Conservation (phyloP, 495 filamentous ascomycete species). For the Annulohypoxylon moriforme region DNA sequence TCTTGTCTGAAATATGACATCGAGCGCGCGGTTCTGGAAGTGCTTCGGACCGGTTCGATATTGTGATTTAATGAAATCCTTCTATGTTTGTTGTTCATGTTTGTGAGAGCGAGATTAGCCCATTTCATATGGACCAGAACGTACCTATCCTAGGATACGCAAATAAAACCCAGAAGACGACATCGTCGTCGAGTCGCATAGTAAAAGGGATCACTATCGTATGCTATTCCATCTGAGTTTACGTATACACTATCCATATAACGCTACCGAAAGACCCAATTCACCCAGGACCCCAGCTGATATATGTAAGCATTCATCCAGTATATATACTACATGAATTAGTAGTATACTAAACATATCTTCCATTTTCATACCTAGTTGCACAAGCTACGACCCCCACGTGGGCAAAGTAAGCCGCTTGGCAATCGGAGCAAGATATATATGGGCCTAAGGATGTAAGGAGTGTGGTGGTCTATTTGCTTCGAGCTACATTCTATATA, state of each 20-base stretch:
- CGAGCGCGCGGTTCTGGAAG: constrained; percentile 43
- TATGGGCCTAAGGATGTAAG: neutral
- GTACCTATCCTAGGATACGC: constrained; percentile 8
- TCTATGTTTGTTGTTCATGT: constrained; percentile 6
- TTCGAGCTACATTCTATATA: neutral
- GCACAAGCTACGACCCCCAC: neutral
- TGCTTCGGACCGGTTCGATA: constrained; percentile 44
- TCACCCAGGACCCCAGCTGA: neutral
- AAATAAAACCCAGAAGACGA: neutral
- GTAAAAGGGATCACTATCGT: neutral
- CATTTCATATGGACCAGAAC: constrained; percentile 14
- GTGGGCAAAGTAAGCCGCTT: neutral
- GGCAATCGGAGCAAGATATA: neutral
- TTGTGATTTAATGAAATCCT: constrained; percentile 36
- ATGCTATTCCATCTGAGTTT: neutral
- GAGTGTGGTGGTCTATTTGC: neutral
- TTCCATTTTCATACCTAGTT: neutral
- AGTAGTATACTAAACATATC: neutral
- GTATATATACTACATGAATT: neutral
- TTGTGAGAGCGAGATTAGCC: constrained; percentile 11
- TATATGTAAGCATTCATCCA: neutral
- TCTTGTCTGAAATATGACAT: constrained; percentile 19
- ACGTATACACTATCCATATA: no score
- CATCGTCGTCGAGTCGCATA: neutral
- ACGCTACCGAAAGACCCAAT: no score